Conservation (phyloP, 306 rosid species). For the Fragaria ananassa region DNA sequence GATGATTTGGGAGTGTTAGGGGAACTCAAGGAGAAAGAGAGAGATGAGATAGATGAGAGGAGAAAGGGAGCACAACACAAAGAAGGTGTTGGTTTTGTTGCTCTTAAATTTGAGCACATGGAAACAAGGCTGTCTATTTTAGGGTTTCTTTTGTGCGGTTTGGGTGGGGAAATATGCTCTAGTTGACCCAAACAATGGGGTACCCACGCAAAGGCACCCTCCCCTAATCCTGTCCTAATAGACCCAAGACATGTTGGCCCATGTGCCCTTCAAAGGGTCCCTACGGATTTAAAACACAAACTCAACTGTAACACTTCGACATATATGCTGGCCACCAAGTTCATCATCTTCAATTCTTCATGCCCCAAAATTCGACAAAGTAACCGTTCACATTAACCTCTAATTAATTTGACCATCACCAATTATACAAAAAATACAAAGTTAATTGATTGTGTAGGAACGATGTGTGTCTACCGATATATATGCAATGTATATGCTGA, state of each 20-base stretch:
- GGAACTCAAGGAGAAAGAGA: background rate
- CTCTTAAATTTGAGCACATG: slow-evolving; percentile 95
- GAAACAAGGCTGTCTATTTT: slow-evolving; percentile 87
- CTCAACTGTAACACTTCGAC: slow-evolving; percentile 29
- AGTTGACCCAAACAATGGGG: slow-evolving; percentile 82
- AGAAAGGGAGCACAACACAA: slow-evolving; percentile 40
- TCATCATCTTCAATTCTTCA: background rate
- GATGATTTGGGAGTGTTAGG: slow-evolving; percentile 30
- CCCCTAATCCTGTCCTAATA: slow-evolving; percentile 84
- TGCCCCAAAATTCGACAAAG: background rate
- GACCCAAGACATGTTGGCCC: slow-evolving; percentile 68
- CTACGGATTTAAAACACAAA: slow-evolving; percentile 43
- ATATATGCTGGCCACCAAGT: background rate
- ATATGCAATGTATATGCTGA: background rate
- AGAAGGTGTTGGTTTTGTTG: slow-evolving; percentile 85
- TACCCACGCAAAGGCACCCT: slow-evolving; percentile 57
- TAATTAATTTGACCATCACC: background rate
- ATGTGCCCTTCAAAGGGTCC: slow-evolving; percentile 53
- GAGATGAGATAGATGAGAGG: background rate
- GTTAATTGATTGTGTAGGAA: background rate
- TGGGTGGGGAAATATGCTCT: slow-evolving; percentile 89
- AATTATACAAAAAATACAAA: background rate
- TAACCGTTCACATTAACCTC: background rate
- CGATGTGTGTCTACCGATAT: background rate
- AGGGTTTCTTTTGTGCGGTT: slow-evolving; percentile 60